Evolutionary conservation across 2,329 filamentous ascomycete genomes (phyloP), one percentile per base, ranked within the genome.

Genomic region (Botrytis squamosa): DNA sequence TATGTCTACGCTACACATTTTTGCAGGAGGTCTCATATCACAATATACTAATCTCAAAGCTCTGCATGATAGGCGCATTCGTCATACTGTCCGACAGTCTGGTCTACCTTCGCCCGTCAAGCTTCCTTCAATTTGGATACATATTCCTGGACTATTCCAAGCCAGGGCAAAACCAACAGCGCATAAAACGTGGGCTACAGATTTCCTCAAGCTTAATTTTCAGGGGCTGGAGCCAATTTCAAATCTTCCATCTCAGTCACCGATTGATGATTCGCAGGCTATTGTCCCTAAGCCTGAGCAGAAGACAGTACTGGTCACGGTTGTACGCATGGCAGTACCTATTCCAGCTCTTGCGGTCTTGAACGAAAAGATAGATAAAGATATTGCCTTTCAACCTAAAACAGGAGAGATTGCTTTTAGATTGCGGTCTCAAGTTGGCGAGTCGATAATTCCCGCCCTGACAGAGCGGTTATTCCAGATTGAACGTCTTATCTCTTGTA

Each of bases 401-500:
- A 75, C 76, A 4, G 80, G 80, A 14, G 74, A 75, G 9, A 79
- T 82, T 67, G 79, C 80, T 18, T 77, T 82, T 62, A 78, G 80
- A 2, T 73, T 82, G n/a, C 77, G 76, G 14, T 79, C 78, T 59
- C 75, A 74, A 66, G 71, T 82, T 60, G 81, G 81, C 22, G 78
- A 79, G 67, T 74, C 79, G 12, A 71, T 80, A 52, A 77, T 82
- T 52, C 71, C 77, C 16, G 69, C 71, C 38, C 76, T 82, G 8
- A 75, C 77, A n/a, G 78, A 81, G 57, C 77, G 77, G 33, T 68
- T 79, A 84, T 85, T 75, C 84, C 86, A 69, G 86, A 90, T 96
- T 73, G 89, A 92, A 78, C 88, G 91, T 33, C 85, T 96, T 42
- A 90, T 93, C 57, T 87, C 88, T 62, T 93, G 93, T 78, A 85